Evolutionary conservation across 495 filamentous ascomycete genomes (phyloP).

Genomic region (Letharia columbiana): DNA sequence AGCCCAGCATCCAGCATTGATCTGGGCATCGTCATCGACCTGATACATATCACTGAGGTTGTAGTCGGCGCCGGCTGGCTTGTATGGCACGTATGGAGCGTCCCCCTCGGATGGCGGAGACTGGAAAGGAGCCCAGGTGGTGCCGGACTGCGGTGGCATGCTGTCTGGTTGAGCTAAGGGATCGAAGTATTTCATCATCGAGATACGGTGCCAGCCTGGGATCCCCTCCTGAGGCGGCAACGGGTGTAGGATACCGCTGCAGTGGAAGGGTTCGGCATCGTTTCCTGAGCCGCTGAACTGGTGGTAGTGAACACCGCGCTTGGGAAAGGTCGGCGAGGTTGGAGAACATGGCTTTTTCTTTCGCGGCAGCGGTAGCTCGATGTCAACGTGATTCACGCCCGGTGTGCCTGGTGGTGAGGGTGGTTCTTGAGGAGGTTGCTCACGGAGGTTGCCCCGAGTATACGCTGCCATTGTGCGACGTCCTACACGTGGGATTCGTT

Average conservation of each 20-base stretch:
- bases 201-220: constrained; percentile 37
- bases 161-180: background rate
- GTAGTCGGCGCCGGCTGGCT: background rate
- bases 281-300: constrained; percentile 20
- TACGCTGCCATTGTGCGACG: background rate
- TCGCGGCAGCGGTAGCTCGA: background rate
- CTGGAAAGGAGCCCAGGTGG: background rate
- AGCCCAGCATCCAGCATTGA: constrained; percentile 25
- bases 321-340: background rate
- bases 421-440: background rate
- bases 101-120: background rate
- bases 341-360: background rate
- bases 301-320: constrained; percentile 18
- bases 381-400: background rate
- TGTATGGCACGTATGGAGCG: background rate
- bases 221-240: constrained; percentile 29
- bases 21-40: constrained; percentile 13
- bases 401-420: background rate
- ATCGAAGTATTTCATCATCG: constrained; percentile 32
- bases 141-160: constrained; percentile 4
- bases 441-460: background rate
- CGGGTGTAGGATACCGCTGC: constrained; percentile 21
- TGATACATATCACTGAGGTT: constrained; percentile 1
- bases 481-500: background rate
- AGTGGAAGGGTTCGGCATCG: constrained; percentile 18